These are phyloP conservation scores for Ceratocystis eucalypticola DNA, from an alignment of 2,329 filamentous ascomycete species.

Conservation along the genomic window DNA sequence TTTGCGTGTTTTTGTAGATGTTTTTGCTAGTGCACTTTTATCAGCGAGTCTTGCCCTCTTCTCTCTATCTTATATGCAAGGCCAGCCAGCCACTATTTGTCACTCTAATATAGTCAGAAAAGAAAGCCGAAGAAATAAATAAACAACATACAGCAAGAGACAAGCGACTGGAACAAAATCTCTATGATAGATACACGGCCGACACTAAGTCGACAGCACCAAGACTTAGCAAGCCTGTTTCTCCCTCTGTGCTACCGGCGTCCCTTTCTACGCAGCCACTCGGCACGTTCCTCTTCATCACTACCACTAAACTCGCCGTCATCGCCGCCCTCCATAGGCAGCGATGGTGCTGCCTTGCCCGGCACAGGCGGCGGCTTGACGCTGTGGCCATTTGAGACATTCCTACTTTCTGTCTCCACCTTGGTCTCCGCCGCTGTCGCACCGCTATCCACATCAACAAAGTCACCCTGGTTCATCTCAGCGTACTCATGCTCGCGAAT, in stretches of 20 bases:
- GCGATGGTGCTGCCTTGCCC: constrained; percentile 20
- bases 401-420: neutral
- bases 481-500: constrained; percentile 61
- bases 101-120: neutral
- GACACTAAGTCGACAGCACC: neutral
- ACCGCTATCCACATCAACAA: constrained; percentile 31
- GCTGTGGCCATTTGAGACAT: neutral
- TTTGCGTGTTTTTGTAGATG: neutral
- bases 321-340: constrained; percentile 31
- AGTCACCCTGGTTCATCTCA: constrained; percentile 44
- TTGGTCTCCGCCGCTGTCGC: no score
- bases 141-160: neutral
- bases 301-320: constrained; percentile 51
- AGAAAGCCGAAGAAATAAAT: neutral
- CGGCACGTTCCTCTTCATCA: constrained; percentile 49
- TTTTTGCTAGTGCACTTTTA: neutral
- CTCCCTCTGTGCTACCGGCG: constrained; percentile 1
- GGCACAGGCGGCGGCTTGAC: constrained; percentile 18
- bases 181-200: neutral
- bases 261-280: constrained; percentile 42
- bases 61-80: neutral
- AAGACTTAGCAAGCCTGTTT: neutral
- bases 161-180: neutral
- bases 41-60: neutral
- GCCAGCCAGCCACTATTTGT: neutral